Evolutionary conservation across 2,329 filamentous ascomycete species (phyloP).

Genomic region (Laburnicola sp.): DNA sequence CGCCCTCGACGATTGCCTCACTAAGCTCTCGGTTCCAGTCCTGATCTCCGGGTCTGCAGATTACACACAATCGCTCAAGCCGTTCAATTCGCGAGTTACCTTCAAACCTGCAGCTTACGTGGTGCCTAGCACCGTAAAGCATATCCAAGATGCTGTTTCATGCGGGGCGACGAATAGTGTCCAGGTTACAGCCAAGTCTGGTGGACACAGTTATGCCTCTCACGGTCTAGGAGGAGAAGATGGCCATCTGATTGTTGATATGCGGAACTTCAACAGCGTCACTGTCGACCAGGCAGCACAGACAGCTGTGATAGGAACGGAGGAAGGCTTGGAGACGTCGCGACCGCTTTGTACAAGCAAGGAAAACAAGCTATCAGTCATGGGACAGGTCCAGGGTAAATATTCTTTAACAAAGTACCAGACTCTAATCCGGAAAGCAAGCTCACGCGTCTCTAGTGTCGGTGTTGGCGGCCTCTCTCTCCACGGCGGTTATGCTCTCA

Average conservation of each 20-base stretch:
- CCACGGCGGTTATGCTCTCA: constrained; percentile 34
- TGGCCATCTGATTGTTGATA: constrained; percentile 52
- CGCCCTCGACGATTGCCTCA: constrained; percentile 26
- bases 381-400: constrained; percentile 56
- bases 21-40: constrained; percentile 19
- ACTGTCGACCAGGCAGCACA: constrained; percentile 44
- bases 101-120: constrained; percentile 58
- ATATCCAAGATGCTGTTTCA: constrained; percentile 59
- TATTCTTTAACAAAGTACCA: neutral
- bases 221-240: constrained; percentile 53
- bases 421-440: constrained; percentile 10
- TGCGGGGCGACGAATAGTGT: constrained; percentile 56
- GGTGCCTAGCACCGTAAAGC: constrained; percentile 54
- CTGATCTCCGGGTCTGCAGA: constrained; percentile 26
- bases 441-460: constrained; percentile 20
- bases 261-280: constrained; percentile 51
- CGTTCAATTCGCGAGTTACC: constrained; percentile 34
- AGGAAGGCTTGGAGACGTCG: constrained; percentile 47
- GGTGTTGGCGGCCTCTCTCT: constrained; percentile 33
- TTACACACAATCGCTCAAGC: constrained; percentile 32
- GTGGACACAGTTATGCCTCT: constrained; percentile 63
- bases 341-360: constrained; percentile 31
- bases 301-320: constrained; percentile 53
- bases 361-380: constrained; percentile 50
- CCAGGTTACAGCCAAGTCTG: constrained; percentile 62